Conservation (phyloP, 129 eudicot species). For the Chrysanthemum lavandulifolium region DNA sequence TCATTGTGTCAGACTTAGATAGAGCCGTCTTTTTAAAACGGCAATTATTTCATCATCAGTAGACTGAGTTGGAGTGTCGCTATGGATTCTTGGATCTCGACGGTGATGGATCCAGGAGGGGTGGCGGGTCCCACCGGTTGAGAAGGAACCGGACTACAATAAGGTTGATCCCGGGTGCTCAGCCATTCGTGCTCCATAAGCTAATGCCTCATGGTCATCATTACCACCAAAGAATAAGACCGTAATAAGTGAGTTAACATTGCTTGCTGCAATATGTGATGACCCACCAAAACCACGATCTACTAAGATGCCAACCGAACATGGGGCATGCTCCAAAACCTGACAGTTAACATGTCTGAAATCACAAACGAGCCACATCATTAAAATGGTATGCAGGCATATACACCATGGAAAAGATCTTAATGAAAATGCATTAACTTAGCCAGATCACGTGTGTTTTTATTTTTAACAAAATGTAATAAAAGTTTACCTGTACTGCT, state of each 20-base stretch:
- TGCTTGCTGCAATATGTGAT: conserved; percentile 67
- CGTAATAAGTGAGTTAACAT: conserved; percentile 45
- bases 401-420: too few species aligned
- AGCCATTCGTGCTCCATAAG: conserved; percentile 66
- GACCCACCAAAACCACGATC: conserved; percentile 83
- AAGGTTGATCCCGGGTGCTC: conserved; percentile 69
- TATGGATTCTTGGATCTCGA: conserved; percentile 29
- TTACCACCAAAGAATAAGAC: conserved; percentile 71
- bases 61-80: conserved; percentile 9
- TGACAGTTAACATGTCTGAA: conserved; percentile 49
- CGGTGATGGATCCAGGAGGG: conserved; percentile 24
- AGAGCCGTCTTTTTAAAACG: conserved; percentile 29
- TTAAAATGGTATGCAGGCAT: background rate
- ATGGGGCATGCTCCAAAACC: conserved; percentile 73
- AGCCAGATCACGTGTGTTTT: background rate
- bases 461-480: background rate
- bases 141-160: conserved; percentile 45
- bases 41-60: conserved; percentile 38
- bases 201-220: conserved; percentile 70
- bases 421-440: too few species aligned
- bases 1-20: conserved; percentile 30
- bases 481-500: conserved; percentile 34
- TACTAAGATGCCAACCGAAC: conserved; percentile 73
- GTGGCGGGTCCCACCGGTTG: conserved; percentile 21
- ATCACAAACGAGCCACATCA: background rate